Base-by-base conservation (phyloP, 2,329 filamentous ascomycete genomes). In the Cephalotrichum gorgonifer region DNA sequence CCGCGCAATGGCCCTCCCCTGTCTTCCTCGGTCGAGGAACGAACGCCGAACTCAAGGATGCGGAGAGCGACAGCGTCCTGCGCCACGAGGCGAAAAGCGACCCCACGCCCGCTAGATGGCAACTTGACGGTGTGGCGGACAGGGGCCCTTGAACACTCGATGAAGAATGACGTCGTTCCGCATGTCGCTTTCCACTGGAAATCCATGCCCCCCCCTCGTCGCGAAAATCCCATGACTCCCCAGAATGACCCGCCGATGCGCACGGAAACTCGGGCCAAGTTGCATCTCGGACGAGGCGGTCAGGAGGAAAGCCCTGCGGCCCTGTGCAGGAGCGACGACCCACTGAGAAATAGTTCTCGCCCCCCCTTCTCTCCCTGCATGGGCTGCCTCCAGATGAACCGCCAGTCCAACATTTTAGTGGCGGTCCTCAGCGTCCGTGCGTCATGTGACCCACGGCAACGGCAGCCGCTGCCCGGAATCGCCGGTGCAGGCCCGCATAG, bases 201-300 rank as follows among this genome's bases (percentile, higher is more conserved):
- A n/a, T n/a, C n/a, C n/a, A n/a, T n/a, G 17, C 23, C 20, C 15
- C 2, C 9, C n/a, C 23, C 17, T n/a, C 33, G 15, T 9, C 26
- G n/a, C 17, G 8, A 25, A 26, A 33, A 26, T 39, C 45, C 25
- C 45, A 47, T 47, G 45, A 47, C 33, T 15, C 3, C 30, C 30
- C 4, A 33, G 30, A 11, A 33, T 33, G 30, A 33, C 35, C 3
- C 35, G 7, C 17, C 12, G 35, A 39, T 20, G 17, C 35, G 17
- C 35, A 20, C 17, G 33, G n/a, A 20, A n/a, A 14, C 17, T 7
- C 17, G 35, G 7, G 17, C 35, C 35, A 39, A 20, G 35, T 27
- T 47, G 14, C 31, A 27, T 23, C 22, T 41, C 45, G 45, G 45
- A 15, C 30, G 45, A 47, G 33, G 45, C 45, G 45, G 45, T 47